Conservation (phyloP, 768 basidiomycete species). For the Russula emetica region DNA sequence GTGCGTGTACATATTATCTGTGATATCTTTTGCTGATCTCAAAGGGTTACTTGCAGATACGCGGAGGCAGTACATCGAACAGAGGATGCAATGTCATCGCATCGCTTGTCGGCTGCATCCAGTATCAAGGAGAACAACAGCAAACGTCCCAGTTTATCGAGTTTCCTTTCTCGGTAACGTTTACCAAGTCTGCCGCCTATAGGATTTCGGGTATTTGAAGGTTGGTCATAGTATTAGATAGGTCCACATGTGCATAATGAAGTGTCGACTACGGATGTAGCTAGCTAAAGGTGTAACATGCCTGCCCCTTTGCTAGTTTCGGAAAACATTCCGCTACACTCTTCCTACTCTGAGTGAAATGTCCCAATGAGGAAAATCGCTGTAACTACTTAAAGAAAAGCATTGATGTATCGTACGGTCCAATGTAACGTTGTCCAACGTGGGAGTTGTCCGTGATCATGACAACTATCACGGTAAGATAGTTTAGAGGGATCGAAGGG, state of each 20-base stretch:
- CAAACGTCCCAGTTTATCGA: conserved; percentile 26
- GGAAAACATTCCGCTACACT: neutral
- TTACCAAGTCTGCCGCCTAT: neutral
- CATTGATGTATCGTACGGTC: neutral
- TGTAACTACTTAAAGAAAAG: conserved; percentile 4
- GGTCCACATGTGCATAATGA: neutral
- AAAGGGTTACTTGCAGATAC: conserved; percentile 37
- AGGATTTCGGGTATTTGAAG: neutral
- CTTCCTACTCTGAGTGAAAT: neutral
- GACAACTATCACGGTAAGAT: neutral
- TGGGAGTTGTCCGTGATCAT: neutral
- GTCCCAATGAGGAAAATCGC: neutral
- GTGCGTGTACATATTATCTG: conserved; percentile 45
- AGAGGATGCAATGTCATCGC: conserved; percentile 47
- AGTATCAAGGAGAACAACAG: conserved; percentile 32
- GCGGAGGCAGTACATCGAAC: conserved; percentile 52
- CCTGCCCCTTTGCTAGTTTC: neutral
- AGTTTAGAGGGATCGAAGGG: conserved; percentile 5
- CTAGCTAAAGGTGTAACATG: neutral
- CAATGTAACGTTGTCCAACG: neutral
- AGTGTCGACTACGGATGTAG: neutral
- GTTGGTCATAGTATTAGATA: neutral
- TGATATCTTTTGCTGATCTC: neutral
- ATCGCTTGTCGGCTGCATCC: conserved; percentile 36
- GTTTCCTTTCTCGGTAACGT: conserved; percentile 24